Percentiles rank a stretch among this genome's conserved stretches.
Conservation (phyloP, 345 rosid genomes). For the Hibiscus trionum region DNA sequence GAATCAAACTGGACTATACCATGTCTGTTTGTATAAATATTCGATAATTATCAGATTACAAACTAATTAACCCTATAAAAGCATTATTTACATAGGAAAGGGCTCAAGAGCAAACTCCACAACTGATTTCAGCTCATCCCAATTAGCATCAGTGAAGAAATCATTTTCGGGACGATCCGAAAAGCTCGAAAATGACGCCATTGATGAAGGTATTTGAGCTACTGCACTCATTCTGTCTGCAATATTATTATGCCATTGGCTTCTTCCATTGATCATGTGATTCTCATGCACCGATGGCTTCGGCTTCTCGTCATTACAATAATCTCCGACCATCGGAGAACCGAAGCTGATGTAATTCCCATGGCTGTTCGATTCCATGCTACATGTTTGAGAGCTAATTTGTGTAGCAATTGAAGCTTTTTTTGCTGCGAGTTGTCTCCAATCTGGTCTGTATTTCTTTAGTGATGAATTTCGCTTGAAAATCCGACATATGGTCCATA, state of each 20-base stretch:
- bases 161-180: constrained; percentile 23
- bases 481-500: constrained; percentile 82
- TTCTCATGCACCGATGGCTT: constrained; percentile 16
- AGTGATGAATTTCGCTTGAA: constrained; percentile 57
- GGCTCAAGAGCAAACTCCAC: constrained; percentile 58
- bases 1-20: not conserved
- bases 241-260: constrained; percentile 8
- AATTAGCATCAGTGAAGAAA: constrained; percentile 32
- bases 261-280: constrained; percentile 11
- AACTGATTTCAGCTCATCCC: constrained; percentile 74
- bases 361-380: constrained; percentile 16
- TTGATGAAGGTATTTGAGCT: constrained; percentile 13
- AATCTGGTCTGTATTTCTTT: constrained; percentile 46
- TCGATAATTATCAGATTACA: not conserved
- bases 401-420: constrained; percentile 7
- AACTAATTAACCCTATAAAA: not conserved
- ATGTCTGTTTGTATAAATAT: not conserved
- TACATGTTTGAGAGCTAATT: constrained; percentile 16
- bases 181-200: constrained; percentile 34
- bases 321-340: constrained; percentile 14
- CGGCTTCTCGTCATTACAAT: constrained; percentile 9
- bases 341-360: constrained; percentile 46
- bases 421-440: constrained; percentile 48
- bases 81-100: constrained; percentile 24
- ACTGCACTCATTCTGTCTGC: not conserved